phyloP scores from a whole-genome alignment of 2,329 filamentous ascomycete species.

The Aspergillus clavatus region DNA sequence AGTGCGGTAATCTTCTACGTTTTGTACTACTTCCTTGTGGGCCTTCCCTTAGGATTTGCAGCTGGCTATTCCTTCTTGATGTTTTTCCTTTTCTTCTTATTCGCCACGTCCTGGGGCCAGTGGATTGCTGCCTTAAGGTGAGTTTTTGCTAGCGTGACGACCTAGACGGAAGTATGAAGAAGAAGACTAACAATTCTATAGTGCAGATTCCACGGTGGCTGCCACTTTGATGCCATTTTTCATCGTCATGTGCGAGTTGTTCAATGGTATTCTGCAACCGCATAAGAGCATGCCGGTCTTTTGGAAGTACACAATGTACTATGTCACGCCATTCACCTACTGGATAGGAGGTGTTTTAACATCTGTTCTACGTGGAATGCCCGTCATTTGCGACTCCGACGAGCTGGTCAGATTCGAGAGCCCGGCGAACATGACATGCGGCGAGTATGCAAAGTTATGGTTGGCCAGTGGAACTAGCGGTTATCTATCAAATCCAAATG shows the following conservation, averaged over 20 bases:
- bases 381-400: constrained; percentile 56
- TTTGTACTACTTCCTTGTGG: constrained; percentile 67
- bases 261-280: constrained; percentile 82
- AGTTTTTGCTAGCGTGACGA: constrained; percentile 41
- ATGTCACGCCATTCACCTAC: constrained; percentile 80
- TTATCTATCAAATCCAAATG: constrained; percentile 61
- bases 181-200: constrained; percentile 9
- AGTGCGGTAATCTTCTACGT: constrained; percentile 60
- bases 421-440: constrained; percentile 63
- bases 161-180: too few relatives aligned
- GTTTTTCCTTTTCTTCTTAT: constrained; percentile 67
- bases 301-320: constrained; percentile 75
- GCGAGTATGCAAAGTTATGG: constrained; percentile 67
- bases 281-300: constrained; percentile 70
- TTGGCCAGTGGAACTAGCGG: constrained; percentile 62
- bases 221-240: constrained; percentile 76
- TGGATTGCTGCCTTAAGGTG: constrained; percentile 69
- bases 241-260: constrained; percentile 76
- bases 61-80: constrained; percentile 70
- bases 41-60: constrained; percentile 58
- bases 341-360: constrained; percentile 75
- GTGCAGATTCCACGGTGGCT: constrained; percentile 61
- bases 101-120: constrained; percentile 67
- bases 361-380: constrained; percentile 63
- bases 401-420: constrained; percentile 67